Conservation (phyloP, 495 filamentous ascomycete species). For the Hypoxylon fuscum region DNA sequence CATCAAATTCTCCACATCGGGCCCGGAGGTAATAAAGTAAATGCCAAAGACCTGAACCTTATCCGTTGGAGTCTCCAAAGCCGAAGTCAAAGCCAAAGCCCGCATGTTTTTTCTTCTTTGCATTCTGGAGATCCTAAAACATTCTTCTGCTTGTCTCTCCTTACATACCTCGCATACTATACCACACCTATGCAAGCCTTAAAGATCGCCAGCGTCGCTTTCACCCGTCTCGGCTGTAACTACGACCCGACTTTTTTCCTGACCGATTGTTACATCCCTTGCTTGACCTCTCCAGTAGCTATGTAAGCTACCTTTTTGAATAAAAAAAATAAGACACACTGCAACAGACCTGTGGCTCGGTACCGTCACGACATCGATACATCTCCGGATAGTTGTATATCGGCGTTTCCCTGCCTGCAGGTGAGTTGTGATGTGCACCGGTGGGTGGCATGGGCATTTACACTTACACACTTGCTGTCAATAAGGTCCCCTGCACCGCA, state of each 20-base stretch:
- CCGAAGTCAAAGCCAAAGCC: too few relatives aligned
- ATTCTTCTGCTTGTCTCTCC: not conserved
- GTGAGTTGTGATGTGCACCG: conserved; percentile 15
- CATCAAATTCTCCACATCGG: not conserved
- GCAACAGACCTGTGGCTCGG: not conserved
- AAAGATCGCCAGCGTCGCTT: conserved; percentile 24
- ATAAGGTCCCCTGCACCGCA: conserved; percentile 33
- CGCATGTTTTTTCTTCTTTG: too few relatives aligned
- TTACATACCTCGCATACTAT: not conserved
- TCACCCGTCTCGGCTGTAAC: conserved; percentile 9
- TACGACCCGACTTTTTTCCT: conserved; percentile 6
- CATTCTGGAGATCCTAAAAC: not conserved
- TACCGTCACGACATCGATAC: conserved; percentile 2
- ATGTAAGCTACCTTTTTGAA: too few relatives aligned
- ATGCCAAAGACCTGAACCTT: too few relatives aligned
- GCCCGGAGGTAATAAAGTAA: too few relatives aligned
- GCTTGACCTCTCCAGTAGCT: not conserved
- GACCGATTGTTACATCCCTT: conserved; percentile 15
- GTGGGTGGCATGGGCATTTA: too few relatives aligned
- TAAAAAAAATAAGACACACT: not conserved
- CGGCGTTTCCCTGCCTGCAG: conserved; percentile 23
- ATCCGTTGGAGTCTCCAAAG: too few relatives aligned
- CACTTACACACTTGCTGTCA: conserved; percentile 8
- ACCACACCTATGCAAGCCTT: not conserved
- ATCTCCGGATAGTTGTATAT: conserved; percentile 3